Conservation (phyloP, 139 green algal genomes). For the Deuterostichococcus epilithicus region DNA sequence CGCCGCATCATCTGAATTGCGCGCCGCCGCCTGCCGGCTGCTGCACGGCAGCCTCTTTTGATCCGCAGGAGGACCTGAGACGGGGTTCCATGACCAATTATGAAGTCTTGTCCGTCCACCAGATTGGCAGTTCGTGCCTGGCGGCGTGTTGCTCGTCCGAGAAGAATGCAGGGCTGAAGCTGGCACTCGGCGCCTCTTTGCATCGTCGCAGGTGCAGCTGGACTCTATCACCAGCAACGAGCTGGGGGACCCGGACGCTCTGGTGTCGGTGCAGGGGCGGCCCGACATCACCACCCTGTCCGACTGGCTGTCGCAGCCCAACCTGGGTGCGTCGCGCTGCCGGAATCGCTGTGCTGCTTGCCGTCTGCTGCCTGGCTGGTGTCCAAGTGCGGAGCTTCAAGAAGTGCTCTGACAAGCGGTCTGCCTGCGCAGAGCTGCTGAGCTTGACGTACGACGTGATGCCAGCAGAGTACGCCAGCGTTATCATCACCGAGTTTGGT, state of each 20-base stretch:
- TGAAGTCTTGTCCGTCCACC: too few relatives aligned
- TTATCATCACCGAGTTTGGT: slow-evolving; percentile 93
- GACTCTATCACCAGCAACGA: slow-evolving; percentile 95
- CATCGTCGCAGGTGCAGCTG: slow-evolving; percentile 64
- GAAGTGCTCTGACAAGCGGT: background rate
- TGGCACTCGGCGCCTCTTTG: background rate
- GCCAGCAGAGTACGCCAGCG: slow-evolving; percentile 85
- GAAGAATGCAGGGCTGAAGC: too few relatives aligned
- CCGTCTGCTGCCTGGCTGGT: background rate
- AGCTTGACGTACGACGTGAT: slow-evolving; percentile 96
- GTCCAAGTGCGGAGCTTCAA: background rate
- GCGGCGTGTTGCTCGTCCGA: too few relatives aligned
- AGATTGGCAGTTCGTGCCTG: too few relatives aligned
- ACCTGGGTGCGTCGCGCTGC: slow-evolving; percentile 12
- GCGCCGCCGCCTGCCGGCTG: too few relatives aligned
- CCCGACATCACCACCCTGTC: slow-evolving; percentile 29
- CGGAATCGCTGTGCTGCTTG: background rate
- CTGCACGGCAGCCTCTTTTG: too few relatives aligned
- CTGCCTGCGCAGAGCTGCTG: slow-evolving; percentile 53
- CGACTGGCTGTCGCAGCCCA: slow-evolving; percentile 16
- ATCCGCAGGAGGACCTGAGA: too few relatives aligned
- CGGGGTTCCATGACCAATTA: too few relatives aligned
- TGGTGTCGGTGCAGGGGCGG: slow-evolving; percentile 40
- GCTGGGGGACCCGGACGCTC: slow-evolving; percentile 73
- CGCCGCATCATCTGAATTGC: background rate